These are phyloP conservation scores for Beauveria asiatica DNA, from an alignment of 2,329 filamentous ascomycete species.

Conservation along the genomic window DNA sequence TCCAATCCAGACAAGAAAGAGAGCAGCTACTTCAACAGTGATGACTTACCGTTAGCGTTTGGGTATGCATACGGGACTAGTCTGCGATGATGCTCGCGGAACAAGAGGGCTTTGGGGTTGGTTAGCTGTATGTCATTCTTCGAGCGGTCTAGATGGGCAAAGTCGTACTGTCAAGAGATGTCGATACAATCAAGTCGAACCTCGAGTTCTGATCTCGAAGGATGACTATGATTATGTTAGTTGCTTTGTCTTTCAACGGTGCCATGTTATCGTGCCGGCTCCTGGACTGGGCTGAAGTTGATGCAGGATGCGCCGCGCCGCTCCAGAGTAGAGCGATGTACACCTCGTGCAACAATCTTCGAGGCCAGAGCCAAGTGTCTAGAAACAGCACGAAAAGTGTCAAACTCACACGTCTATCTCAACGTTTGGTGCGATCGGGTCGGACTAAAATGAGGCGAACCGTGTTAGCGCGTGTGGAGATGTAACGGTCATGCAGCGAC, in stretches of 20 bases:
- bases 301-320: not conserved
- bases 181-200: not conserved
- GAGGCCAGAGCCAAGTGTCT: too few species aligned
- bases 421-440: not conserved
- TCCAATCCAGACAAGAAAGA: not conserved
- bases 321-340: not conserved
- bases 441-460: not conserved
- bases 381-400: not conserved
- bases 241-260: not conserved
- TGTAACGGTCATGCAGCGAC: not conserved
- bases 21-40: not conserved
- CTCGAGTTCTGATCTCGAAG: not conserved
- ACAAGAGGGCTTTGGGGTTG: not conserved
- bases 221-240: not conserved
- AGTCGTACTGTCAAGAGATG: not conserved
- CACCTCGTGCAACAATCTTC: not conserved
- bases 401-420: not conserved
- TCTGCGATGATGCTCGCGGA: not conserved
- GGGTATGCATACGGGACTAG: not conserved
- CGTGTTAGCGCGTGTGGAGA: not conserved
- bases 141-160: not conserved
- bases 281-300: not conserved
- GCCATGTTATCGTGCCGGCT: not conserved
- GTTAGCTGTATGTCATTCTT: not conserved
- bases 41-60: not conserved